phyloP scores from a whole-genome alignment of 2,329 filamentous ascomycete species.

The Pseudogymnoascus verrucosus region DNA sequence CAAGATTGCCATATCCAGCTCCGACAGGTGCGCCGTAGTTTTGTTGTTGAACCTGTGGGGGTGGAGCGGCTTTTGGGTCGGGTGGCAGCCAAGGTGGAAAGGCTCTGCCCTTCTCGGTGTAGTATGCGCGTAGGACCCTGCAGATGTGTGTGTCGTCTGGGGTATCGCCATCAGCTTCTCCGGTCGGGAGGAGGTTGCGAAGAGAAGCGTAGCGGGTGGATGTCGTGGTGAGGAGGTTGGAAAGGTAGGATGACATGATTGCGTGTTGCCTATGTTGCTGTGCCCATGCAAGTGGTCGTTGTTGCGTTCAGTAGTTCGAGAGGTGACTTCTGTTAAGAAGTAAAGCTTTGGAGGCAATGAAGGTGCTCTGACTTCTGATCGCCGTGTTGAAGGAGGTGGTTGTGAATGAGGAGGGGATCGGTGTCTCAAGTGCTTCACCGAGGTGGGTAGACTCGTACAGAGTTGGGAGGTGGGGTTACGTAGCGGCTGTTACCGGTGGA shows the following conservation, averaged over 20 bases:
- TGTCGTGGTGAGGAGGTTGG: slow-evolving; percentile 59
- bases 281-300: neutral
- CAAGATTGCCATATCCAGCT: slow-evolving; percentile 44
- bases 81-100: slow-evolving; percentile 84
- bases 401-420: neutral
- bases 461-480: slow-evolving; percentile 8
- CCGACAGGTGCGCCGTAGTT: slow-evolving; percentile 35
- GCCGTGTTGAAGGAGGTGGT: neutral
- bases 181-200: slow-evolving; percentile 60
- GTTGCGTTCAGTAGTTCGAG: neutral
- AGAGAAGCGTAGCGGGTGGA: slow-evolving; percentile 55
- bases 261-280: neutral
- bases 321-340: neutral
- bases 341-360: neutral
- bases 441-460: neutral
- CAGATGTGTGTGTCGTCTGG: slow-evolving; percentile 93
- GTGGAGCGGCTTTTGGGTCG: slow-evolving; percentile 68
- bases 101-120: slow-evolving; percentile 74
- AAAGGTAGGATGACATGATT: slow-evolving; percentile 72
- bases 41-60: slow-evolving; percentile 35
- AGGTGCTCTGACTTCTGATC: neutral
- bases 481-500: slow-evolving; percentile 2
- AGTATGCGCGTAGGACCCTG: slow-evolving; percentile 86
- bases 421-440: slow-evolving; percentile 4
- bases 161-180: slow-evolving; percentile 61